Evolutionary conservation across 2,329 filamentous ascomycete genomes (phyloP), one percentile per base, ranked within the genome.

Genomic region (Paracoccidioides brasiliensis): DNA sequence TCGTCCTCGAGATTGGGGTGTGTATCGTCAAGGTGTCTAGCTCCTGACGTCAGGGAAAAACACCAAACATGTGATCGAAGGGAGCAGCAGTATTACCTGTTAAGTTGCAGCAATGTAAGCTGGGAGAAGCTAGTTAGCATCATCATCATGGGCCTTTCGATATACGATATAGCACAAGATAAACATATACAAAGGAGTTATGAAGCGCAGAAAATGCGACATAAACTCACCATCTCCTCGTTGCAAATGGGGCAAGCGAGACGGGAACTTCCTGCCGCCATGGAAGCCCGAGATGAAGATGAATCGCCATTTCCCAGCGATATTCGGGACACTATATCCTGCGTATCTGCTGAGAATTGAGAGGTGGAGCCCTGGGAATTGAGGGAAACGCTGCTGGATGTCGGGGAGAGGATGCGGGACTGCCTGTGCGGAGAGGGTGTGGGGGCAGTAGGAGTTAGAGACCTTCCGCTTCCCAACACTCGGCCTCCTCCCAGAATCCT

Each of bases 171-270:
- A 35, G 15, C 22, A 45, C 8, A 28, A 53, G 45, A 35, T 15
- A 53, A 33, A 32, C 38, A 33, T 22, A 5, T 32, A 32, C 40
- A 32, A 33, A 15, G 6, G 5, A 42, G 32, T 38, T 40, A 10
- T 22, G 12, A 9, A 30, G 30, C 7, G 22, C n/a, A 32, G 5
- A 37, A 32, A 22, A 22, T n/a, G 37, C 28, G 42, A 44, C 53
- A 32, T 37, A 49, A 48, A 65, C 74, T 60, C 74, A 93, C 90
- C 93, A 98, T 98, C 71, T 96, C 90, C 73, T 97, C 94, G 63
- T 84, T 90, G 72, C 93, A 98, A 67, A 98, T 98, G n/a, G 93
- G 93, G 70, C 93, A 98, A 55, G 91, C 82, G 57, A 98, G 82
- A 69, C 80, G 80, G 61, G 81, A 81, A 62, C 79, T 81, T 52